phyloP scores from a whole-genome alignment of 768 basidiomycete genomes.

The Termitomyces sp. region DNA sequence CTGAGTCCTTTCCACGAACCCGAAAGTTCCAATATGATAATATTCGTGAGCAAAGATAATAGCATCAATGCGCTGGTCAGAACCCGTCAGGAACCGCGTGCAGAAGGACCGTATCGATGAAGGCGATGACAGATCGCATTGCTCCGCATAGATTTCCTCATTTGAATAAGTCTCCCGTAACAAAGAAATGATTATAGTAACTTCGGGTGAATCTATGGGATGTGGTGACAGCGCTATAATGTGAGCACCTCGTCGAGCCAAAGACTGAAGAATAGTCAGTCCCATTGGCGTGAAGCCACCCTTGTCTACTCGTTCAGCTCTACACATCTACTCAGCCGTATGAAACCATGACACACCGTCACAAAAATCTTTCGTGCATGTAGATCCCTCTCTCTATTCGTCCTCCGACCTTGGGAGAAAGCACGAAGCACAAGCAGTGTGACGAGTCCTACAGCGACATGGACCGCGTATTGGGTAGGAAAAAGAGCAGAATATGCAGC shows the following conservation, averaged over 20 bases:
- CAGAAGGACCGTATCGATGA: slow-evolving; percentile 66
- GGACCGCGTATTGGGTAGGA: slow-evolving; percentile 53
- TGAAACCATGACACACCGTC: slow-evolving; percentile 43
- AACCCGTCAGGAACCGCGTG: slow-evolving; percentile 55
- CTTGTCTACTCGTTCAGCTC: slow-evolving; percentile 25
- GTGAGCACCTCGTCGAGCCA: slow-evolving; percentile 75
- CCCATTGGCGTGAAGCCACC: slow-evolving; percentile 75
- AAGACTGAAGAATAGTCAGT: slow-evolving; percentile 53
- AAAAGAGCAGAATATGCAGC: slow-evolving; percentile 35
- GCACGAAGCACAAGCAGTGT: slow-evolving; percentile 44
- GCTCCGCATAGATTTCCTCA: slow-evolving; percentile 73
- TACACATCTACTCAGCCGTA: not conserved
- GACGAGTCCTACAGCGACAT: slow-evolving; percentile 39
- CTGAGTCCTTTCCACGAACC: slow-evolving; percentile 18
- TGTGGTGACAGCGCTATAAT: slow-evolving; percentile 68
- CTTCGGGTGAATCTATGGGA: slow-evolving; percentile 45
- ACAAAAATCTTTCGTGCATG: slow-evolving; percentile 67
- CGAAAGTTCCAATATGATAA: slow-evolving; percentile 47
- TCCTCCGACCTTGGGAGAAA: slow-evolving; percentile 65
- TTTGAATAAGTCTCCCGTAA: slow-evolving; percentile 67
- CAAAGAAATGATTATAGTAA: slow-evolving; percentile 58
- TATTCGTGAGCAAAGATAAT: slow-evolving; percentile 79
- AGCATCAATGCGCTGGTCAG: slow-evolving; percentile 70
- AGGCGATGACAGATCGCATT: slow-evolving; percentile 67
- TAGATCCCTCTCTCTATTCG: slow-evolving; percentile 67